Evolutionary conservation across 108 stramenopile genomes (phyloP), one percentile per base, ranked within the genome.

Genomic region (Cyclotella distinguenda): DNA sequence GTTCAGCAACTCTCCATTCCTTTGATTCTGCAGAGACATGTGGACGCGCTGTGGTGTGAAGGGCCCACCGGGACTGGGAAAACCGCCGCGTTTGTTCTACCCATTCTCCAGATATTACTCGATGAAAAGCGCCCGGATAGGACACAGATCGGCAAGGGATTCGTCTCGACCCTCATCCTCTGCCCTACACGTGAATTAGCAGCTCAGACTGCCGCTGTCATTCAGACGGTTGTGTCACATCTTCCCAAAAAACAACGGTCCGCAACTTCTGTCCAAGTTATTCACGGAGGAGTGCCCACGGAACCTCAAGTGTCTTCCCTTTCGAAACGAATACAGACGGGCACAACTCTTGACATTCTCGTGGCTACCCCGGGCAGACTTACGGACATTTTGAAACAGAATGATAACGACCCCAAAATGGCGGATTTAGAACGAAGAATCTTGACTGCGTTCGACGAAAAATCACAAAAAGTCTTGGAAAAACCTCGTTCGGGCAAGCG

Each of bases 351-450:
- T n/a, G 96, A 97, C 48, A 58, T 98, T 12, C 49, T 99, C 18
- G 93, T 99, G 19, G 98, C 97, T 1, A 99, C 98, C 18, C 98
- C 98, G 1, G 98, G 98, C 0, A 70, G 98, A 19, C 79, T 99
- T 30, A 82, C 95, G 15, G 98, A 98, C 82, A 65, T 99, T 4
- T 62, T 98, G 45, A 79, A 89, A 33, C 61, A 80, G 11, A 82
- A 75, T 15, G 69, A 63, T 19, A 43, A 68, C n/a, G 72, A 84
- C 63, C 48, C 72, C 19, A 72, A 33, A 28, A 27, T 72, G 32
- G 78, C 82, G 9, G 86, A 83, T 3, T 25, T 90, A 51, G 84
- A 90, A 47, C 47, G 82, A 21, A 78, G 84, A 31, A 62, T 90
- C 18, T 42, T 87, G 35, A 68, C 74, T 48, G 89, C 89, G 5